These are phyloP conservation scores for Auxenochlorella pyrenoidosa DNA, from an alignment of 139 green algal genomes.

Conservation along the genomic window DNA sequence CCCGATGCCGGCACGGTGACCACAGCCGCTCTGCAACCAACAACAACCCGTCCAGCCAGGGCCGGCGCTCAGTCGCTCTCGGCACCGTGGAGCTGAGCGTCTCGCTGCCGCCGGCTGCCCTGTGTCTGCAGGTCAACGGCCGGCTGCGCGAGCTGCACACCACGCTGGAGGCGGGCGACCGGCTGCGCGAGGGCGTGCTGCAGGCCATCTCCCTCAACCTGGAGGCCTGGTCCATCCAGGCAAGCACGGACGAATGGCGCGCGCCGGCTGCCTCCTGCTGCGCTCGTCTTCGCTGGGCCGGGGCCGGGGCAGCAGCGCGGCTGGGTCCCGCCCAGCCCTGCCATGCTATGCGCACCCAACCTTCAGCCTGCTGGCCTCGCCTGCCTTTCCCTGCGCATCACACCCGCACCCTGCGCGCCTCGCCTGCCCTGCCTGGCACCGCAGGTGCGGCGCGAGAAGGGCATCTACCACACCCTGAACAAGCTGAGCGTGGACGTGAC, in stretches of 20 bases:
- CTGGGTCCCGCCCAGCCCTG: background rate
- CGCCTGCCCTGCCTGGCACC: background rate
- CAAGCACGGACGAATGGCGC: background rate
- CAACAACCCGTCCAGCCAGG: too few relatives aligned
- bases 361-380: background rate
- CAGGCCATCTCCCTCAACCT: slow-evolving; percentile 71
- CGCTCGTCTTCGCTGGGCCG: too few relatives aligned
- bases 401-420: background rate
- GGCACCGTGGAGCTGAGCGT: too few relatives aligned
- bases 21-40: too few relatives aligned
- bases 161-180: slow-evolving; percentile 89
- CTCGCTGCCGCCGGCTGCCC: too few relatives aligned
- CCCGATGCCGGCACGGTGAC: too few relatives aligned
- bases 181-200: slow-evolving; percentile 79
- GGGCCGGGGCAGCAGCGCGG: too few relatives aligned
- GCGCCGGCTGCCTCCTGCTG: background rate
- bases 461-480: slow-evolving; percentile 98
- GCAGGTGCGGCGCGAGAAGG: slow-evolving; percentile 87
- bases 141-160: slow-evolving; percentile 91
- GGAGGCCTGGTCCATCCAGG: slow-evolving; percentile 68
- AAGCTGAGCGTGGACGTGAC: slow-evolving; percentile 95
- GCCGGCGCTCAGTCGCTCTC: too few relatives aligned
- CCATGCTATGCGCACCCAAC: too few relatives aligned
- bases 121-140: slow-evolving; percentile 58
- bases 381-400: background rate